phyloP scores from a whole-genome alignment of 2,329 filamentous ascomycete species.

The Fusarium sp. region DNA sequence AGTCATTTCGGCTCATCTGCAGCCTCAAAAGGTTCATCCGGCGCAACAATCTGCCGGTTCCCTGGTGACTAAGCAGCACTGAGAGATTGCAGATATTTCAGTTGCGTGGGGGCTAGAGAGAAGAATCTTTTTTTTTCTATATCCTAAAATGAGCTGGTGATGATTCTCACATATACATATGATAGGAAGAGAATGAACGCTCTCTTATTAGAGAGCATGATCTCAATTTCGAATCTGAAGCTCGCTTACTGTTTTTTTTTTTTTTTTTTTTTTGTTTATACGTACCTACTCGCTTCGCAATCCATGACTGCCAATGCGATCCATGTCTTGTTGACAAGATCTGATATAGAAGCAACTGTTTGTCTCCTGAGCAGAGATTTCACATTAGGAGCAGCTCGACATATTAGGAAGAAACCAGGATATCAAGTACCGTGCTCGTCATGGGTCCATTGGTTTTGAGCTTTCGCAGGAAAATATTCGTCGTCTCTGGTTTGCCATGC shows the following conservation, averaged over 20 bases:
- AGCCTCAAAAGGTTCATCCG: constrained; percentile 19
- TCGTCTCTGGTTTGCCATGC: not conserved
- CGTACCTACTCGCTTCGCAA: not conserved
- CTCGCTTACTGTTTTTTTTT: constrained; percentile 36
- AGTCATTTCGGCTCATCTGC: constrained; percentile 14
- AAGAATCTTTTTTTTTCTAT: constrained; percentile 43
- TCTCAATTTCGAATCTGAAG: constrained; percentile 73
- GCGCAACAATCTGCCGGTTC: constrained; percentile 39
- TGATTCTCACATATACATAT: constrained; percentile 68
- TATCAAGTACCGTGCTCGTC: not conserved
- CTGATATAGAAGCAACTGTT: not conserved
- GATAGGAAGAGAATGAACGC: constrained; percentile 78
- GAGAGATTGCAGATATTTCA: constrained; percentile 33
- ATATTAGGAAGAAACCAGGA: too few species aligned
- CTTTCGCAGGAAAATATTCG: not conserved
- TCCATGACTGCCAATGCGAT: not conserved
- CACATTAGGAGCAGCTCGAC: not conserved
- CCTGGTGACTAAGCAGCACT: constrained; percentile 41
- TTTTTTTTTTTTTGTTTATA: constrained; percentile 10
- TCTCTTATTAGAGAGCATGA: constrained; percentile 64
- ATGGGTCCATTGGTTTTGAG: not conserved
- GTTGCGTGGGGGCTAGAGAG: constrained; percentile 16
- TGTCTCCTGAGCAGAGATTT: not conserved
- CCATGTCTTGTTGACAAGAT: not conserved
- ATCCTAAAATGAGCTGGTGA: constrained; percentile 64